Evolutionary conservation across 352 stramenopile genomes (phyloP).

Genomic region (Globisporangium radiosum): DNA sequence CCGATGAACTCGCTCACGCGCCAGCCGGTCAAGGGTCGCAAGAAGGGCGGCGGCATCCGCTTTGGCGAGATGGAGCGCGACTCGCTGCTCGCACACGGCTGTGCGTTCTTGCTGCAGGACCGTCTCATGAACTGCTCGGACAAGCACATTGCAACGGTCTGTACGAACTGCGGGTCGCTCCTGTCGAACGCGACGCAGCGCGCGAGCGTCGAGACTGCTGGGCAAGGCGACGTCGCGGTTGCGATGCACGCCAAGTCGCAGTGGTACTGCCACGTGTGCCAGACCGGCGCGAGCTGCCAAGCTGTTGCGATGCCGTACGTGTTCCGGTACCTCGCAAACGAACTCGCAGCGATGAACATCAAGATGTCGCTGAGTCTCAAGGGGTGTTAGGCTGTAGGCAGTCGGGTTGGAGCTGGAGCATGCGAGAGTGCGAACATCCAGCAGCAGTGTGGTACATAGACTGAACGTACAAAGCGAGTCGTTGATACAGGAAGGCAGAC

Average conservation of each 20-base stretch:
- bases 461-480: no score
- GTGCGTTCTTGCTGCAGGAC: conserved; percentile 95
- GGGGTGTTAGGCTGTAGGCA: conserved; percentile 25
- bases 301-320: conserved; percentile 98
- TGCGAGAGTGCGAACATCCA: no score
- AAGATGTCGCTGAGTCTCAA: conserved; percentile 95
- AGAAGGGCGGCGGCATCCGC: conserved; percentile 98
- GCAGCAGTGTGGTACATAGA: no score
- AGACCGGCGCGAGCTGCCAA: conserved; percentile 87
- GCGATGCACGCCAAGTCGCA: conserved; percentile 86
- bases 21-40: conserved; percentile 99
- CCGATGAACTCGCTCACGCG: conserved; percentile 98
- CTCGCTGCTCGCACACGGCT: conserved; percentile 97
- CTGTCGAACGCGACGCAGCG: conserved; percentile 85
- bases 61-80: conserved; percentile 99
- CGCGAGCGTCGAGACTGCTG: conserved; percentile 70
- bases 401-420: no score
- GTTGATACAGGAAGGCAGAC: no score
- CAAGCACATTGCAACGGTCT: conserved; percentile 97
- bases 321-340: conserved; percentile 98
- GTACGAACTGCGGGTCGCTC: conserved; percentile 87
- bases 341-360: conserved; percentile 99
- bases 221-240: conserved; percentile 75
- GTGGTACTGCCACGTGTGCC: conserved; percentile 81
- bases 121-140: conserved; percentile 99